Base-by-base conservation (phyloP, 2,329 filamentous ascomycete genomes). In the Gaeumannomyces sp. region DNA sequence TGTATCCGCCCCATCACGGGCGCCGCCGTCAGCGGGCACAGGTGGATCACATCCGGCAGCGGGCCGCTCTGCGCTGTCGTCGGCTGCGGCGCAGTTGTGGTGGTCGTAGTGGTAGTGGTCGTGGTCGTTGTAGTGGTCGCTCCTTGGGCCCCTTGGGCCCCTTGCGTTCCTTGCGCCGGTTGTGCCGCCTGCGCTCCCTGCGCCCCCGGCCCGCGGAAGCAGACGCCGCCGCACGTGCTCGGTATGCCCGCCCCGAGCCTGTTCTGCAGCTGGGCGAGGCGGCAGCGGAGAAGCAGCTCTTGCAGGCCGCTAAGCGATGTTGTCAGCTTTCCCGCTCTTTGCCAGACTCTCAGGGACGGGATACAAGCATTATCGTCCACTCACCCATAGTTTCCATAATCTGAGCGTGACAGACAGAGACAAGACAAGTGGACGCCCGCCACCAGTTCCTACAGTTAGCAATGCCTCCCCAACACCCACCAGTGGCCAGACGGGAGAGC, bases 201-300 rank as follows among this genome's bases (percentile, higher is more conserved):
- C 4, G 45, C 45, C 22, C 45, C 45, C 11, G 45, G 45, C 22
- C 45, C 45, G 7, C 53, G 62, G 53, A 57, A 63, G 62, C 53
- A 59, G 53, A 63, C 33, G 31, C 62, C 62, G 53, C 62, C 62
- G 62, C 62, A 63, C 29, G 62, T 27, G 62, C 28, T 63, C 29
- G 53, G 62, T 27, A 63, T 31, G 11, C 56, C 62, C 7, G 31
- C 53, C 62, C 62, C 62, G 8, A 62, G 60, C 60, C 38, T 50
- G 60, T 62, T 53, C 13, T 45, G 38, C 25, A 50, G 35, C 35
- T 62, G 60, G 13, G 60, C 38, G 35, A 53, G 19, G 19, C 45
- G 45, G 45, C 45, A 53, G 8, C 45, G 45, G 45, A 53, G 45
- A 19, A 53, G 45, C 22, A 53, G 45, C 45, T 53, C 45, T 53